phyloP scores from a whole-genome alignment of 305 asterid species.

The Fraxinus latifolia region DNA sequence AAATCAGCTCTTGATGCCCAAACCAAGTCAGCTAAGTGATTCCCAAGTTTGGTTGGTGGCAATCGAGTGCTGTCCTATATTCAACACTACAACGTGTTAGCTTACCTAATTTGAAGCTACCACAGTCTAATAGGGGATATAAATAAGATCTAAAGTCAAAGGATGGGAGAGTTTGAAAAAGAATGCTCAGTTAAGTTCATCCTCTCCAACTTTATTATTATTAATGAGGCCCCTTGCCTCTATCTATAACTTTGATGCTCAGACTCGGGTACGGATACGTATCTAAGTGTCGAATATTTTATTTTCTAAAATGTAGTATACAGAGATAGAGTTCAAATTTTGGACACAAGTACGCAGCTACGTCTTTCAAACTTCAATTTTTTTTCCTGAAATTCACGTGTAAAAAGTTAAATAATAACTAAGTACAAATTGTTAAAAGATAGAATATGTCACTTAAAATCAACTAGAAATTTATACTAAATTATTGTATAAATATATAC shows the following conservation, averaged over 20 bases:
- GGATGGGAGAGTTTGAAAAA: not conserved
- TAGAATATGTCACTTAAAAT: not conserved
- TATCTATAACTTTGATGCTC: not conserved
- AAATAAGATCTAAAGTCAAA: not conserved
- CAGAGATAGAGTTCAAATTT: not conserved
- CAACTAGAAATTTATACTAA: not conserved
- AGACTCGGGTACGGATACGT: not conserved
- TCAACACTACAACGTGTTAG: not conserved
- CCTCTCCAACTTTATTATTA: not conserved
- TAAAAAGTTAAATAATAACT: no score
- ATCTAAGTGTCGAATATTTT: not conserved
- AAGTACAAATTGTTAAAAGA: not conserved
- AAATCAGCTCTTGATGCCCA: not conserved
- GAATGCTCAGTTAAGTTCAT: not conserved
- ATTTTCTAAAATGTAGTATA: not conserved
- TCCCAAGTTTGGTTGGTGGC: not conserved
- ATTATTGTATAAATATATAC: not conserved
- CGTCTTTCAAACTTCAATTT: not conserved
- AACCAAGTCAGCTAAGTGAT: not conserved
- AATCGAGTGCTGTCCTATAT: not conserved
- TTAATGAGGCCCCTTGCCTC: not conserved
- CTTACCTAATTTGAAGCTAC: not conserved
- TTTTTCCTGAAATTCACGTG: not conserved
- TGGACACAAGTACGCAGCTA: not conserved
- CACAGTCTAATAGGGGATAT: not conserved